These are phyloP conservation scores for Papiliotrema laurentii DNA, from an alignment of 1,284 basidiomycete genomes.

Conservation along the genomic window DNA sequence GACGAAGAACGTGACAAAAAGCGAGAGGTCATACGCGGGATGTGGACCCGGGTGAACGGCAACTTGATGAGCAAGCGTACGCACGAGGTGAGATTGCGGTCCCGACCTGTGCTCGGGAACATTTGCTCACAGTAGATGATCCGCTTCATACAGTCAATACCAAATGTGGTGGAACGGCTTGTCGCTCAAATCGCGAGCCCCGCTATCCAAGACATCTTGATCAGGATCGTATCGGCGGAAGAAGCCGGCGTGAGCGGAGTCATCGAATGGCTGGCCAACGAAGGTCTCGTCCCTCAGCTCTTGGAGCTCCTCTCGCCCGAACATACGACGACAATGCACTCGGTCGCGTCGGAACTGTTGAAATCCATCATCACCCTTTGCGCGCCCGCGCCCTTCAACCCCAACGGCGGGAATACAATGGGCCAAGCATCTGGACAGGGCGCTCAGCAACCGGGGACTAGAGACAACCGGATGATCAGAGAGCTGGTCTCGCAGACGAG, in stretches of 20 bases:
- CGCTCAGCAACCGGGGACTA: slow-evolving; percentile 18
- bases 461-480: slow-evolving; percentile 74
- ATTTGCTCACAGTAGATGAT: slow-evolving; percentile 64
- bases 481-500: slow-evolving; percentile 78
- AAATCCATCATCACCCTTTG: slow-evolving; percentile 94
- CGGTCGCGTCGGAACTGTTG: slow-evolving; percentile 83
- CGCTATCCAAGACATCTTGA: slow-evolving; percentile 85
- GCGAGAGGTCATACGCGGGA: slow-evolving; percentile 51
- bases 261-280: slow-evolving; percentile 85
- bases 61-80: slow-evolving; percentile 83
- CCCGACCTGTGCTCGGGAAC: neutral
- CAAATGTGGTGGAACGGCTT: slow-evolving; percentile 75
- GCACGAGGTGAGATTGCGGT: slow-evolving; percentile 68
- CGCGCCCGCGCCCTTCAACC: slow-evolving; percentile 63
- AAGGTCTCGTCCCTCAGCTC: slow-evolving; percentile 76
- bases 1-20: slow-evolving; percentile 49
- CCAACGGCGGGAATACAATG: slow-evolving; percentile 60
- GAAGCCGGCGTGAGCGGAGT: slow-evolving; percentile 80
- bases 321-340: slow-evolving; percentile 73
- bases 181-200: slow-evolving; percentile 83
- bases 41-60: slow-evolving; percentile 77
- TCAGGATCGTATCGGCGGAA: slow-evolving; percentile 88
- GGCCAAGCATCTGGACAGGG: slow-evolving; percentile 38
- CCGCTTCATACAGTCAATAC: slow-evolving; percentile 79
- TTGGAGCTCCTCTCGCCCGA: slow-evolving; percentile 78